Percentiles rank a stretch among this genome's conserved stretches.
Conservation (phyloP, 2,329 filamentous ascomycete species). For the Nothomitra cinnamomea region DNA sequence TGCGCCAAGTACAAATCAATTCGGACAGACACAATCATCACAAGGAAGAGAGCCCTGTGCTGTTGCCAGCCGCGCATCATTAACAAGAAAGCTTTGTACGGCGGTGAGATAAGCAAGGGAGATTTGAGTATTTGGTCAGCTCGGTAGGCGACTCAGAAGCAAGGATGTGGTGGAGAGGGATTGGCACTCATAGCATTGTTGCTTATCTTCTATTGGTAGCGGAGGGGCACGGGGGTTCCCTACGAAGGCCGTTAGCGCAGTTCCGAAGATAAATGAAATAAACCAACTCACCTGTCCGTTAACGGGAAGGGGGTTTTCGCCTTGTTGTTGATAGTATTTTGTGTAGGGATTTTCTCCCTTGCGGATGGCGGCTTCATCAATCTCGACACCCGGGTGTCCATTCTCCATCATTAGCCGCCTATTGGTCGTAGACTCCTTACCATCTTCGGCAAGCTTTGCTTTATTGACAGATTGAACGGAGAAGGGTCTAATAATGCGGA, state of each 20-base stretch:
- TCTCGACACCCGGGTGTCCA: constrained; percentile 24
- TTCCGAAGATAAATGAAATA: neutral
- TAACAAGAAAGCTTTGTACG: too few species aligned
- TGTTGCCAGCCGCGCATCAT: too few species aligned
- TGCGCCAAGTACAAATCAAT: too few species aligned
- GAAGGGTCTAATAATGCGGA: constrained; percentile 19
- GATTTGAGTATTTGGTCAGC: too few species aligned
- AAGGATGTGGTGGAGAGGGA: too few species aligned
- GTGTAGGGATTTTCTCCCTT: constrained; percentile 27
- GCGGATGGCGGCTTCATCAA: constrained; percentile 26
- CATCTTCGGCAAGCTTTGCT: constrained; percentile 19
- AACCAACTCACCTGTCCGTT: constrained; percentile 6
- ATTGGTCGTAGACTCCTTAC: constrained; percentile 22
- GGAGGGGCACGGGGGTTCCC: neutral
- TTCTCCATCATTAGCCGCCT: constrained; percentile 24
- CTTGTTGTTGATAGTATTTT: constrained; percentile 26
- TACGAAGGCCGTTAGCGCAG: neutral
- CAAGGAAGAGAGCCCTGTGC: too few species aligned
- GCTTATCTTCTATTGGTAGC: neutral
- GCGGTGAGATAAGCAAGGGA: too few species aligned
- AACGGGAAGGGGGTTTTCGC: constrained; percentile 7
- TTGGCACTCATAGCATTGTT: too few species aligned
- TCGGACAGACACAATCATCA: too few species aligned
- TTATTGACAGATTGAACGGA: constrained; percentile 25
- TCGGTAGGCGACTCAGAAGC: too few species aligned